Evolutionary conservation across 116 monocot genomes (phyloP).

Genomic region (Trichopus zeylanicus): DNA sequence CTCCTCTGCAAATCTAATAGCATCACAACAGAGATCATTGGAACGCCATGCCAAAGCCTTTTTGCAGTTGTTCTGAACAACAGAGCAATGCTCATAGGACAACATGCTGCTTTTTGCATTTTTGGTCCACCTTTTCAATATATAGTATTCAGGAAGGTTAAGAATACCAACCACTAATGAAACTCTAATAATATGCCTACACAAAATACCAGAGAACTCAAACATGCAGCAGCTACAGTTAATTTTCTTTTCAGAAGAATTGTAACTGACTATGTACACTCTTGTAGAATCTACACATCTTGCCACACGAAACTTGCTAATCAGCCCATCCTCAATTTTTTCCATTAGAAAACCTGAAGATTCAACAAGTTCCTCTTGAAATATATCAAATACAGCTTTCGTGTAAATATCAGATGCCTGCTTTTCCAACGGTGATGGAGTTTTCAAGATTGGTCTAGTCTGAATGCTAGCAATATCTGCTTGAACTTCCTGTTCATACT

Average conservation of each 20-base stretch:
- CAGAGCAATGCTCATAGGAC: conserved; percentile 25
- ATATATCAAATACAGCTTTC: conserved; percentile 61
- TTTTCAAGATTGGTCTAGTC: conserved; percentile 55
- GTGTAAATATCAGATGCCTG: conserved; percentile 91
- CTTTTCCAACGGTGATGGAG: conserved; percentile 71
- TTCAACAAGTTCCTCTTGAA: conserved; percentile 73
- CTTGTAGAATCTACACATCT: conserved; percentile 33
- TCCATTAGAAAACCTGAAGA: conserved; percentile 52
- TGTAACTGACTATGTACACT: conserved; percentile 39
- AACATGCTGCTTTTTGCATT: conserved; percentile 54
- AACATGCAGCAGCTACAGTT: conserved; percentile 77
- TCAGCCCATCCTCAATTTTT: conserved; percentile 53
- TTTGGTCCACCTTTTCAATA: conserved; percentile 73
- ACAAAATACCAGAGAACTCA: conserved; percentile 72
- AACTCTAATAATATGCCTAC: conserved; percentile 67
- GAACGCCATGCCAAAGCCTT: conserved; percentile 40
- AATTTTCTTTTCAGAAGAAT: conserved; percentile 41
- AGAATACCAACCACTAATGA: conserved; percentile 34
- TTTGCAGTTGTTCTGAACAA: conserved; percentile 18
- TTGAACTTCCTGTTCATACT: conserved; percentile 70
- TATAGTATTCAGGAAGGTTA: conserved; percentile 59
- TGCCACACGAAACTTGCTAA: conserved; percentile 51
- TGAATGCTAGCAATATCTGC: conserved; percentile 47
- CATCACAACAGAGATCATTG: conserved; percentile 90
- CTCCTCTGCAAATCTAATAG: conserved; percentile 77